phyloP scores from a whole-genome alignment of 345 rosid species.

The Sapria himalayana region DNA sequence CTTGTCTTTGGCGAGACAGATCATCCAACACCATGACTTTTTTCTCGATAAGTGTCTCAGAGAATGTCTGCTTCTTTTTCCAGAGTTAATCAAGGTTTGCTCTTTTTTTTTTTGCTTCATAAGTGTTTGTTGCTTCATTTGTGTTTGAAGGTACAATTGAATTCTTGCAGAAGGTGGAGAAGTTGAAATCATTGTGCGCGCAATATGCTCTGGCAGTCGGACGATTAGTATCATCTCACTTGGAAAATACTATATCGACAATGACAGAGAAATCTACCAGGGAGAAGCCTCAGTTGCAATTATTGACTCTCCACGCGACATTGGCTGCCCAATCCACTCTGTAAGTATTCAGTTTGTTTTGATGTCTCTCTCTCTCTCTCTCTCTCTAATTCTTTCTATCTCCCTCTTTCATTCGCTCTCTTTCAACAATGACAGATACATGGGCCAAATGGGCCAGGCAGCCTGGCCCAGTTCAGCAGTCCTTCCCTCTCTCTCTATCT shows the following conservation, averaged over 20 bases:
- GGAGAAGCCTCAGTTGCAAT: no score
- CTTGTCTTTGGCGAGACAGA: slow-evolving; percentile 23
- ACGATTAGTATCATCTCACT: slow-evolving; percentile 86
- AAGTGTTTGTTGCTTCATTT: neutral
- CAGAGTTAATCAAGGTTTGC: slow-evolving; percentile 71
- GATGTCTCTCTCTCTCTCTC: no score
- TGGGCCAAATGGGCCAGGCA: no score
- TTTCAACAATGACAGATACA: no score
- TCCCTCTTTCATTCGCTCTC: no score
- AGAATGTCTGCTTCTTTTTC: slow-evolving; percentile 93
- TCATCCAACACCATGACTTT: slow-evolving; percentile 68
- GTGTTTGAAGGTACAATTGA: no score
- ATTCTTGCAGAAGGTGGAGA: slow-evolving; percentile 93
- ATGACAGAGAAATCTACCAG: no score
- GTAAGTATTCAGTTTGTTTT: no score
- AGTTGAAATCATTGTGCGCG: slow-evolving; percentile 58
- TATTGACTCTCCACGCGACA: slow-evolving; percentile 21
- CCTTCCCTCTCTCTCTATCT: no score
- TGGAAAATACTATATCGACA: no score
- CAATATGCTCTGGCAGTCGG: slow-evolving; percentile 89
- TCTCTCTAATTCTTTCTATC: no score
- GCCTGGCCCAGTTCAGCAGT: no score
- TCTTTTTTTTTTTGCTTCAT: slow-evolving; percentile 2
- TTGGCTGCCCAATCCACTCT: neutral
- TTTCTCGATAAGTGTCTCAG: slow-evolving; percentile 83